phyloP scores from a whole-genome alignment of 2,329 filamentous ascomycete species.

The Pseudogymnoascus destructans region DNA sequence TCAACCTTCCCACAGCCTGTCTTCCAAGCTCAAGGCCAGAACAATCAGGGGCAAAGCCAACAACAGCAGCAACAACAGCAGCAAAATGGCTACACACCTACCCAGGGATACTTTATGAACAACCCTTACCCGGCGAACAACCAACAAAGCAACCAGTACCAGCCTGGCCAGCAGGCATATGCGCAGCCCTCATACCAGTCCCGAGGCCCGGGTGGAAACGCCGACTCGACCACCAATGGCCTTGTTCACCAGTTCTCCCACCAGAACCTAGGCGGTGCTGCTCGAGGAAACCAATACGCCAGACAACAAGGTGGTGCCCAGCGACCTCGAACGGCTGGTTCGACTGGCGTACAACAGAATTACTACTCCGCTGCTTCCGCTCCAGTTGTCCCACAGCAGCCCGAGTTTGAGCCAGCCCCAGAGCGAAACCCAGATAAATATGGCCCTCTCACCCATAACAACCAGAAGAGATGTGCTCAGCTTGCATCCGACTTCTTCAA shows the following conservation, averaged over 20 bases:
- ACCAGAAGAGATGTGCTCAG: constrained; percentile 57
- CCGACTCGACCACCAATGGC: constrained; percentile 76
- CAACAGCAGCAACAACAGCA: constrained; percentile 29
- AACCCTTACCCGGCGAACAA: constrained; percentile 36
- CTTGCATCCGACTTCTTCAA: constrained; percentile 89
- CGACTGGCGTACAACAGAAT: constrained; percentile 47
- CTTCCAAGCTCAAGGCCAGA: constrained; percentile 30
- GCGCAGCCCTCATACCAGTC: constrained; percentile 35
- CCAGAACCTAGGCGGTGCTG: constrained; percentile 72
- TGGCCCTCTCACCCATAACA: constrained; percentile 49
- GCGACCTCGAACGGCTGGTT: constrained; percentile 75
- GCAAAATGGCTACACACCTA: constrained; percentile 32
- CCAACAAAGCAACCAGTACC: constrained; percentile 32
- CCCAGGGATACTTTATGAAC: constrained; percentile 47
- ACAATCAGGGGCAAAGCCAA: constrained; percentile 29
- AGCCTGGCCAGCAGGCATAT: constrained; percentile 42
- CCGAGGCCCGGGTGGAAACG: constrained; percentile 41
- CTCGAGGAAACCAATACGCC: constrained; percentile 56
- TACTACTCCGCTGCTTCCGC: constrained; percentile 61
- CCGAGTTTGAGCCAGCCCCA: constrained; percentile 65
- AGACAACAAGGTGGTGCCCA: constrained; percentile 56
- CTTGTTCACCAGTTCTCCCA: constrained; percentile 94
- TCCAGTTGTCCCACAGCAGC: constrained; percentile 42
- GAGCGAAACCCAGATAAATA: constrained; percentile 80
- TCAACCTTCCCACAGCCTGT: constrained; percentile 94